Evolutionary conservation across 1,284 basidiomycete genomes (phyloP).

Genomic region (Quambalaria eucalypti): DNA sequence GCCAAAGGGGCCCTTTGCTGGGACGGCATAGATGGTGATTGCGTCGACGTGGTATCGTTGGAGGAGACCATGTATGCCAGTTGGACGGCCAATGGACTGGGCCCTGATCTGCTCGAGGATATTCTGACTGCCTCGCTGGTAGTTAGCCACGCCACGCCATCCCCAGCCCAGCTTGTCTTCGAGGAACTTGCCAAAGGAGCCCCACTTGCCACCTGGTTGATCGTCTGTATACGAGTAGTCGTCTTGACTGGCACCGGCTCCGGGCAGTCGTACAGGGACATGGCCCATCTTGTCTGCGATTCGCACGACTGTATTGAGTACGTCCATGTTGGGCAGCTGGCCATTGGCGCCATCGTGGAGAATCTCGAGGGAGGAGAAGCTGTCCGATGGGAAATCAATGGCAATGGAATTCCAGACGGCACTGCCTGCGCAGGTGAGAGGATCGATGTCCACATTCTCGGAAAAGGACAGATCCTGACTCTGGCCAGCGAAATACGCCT

Average conservation of each 20-base stretch:
- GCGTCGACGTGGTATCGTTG: conserved; percentile 80
- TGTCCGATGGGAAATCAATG: conserved; percentile 92
- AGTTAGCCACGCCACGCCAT: conserved; percentile 1
- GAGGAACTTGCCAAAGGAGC: background rate
- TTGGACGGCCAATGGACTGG: conserved; percentile 62
- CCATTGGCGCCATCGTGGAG: conserved; percentile 94
- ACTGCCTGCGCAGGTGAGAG: conserved; percentile 48
- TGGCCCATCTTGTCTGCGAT: conserved; percentile 65
- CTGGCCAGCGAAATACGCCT: conserved; percentile 65
- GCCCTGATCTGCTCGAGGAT: conserved; percentile 58
- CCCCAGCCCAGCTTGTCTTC: conserved; percentile 1
- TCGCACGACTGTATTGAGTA: conserved; percentile 70
- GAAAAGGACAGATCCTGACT: conserved; percentile 13
- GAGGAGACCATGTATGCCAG: conserved; percentile 63
- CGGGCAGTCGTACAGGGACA: conserved; percentile 67
- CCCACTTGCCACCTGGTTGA: background rate
- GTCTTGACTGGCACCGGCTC: conserved; percentile 48
- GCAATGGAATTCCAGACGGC: conserved; percentile 76
- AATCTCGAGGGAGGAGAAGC: conserved; percentile 82
- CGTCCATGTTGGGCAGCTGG: conserved; percentile 87
- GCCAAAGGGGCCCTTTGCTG: conserved; percentile 83
- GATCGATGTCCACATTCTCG: conserved; percentile 60
- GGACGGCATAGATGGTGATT: conserved; percentile 77
- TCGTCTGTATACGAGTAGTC: background rate
- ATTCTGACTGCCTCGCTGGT: background rate